phyloP scores from a whole-genome alignment of 441 rosid species.

The Arabidopsis hybrid region DNA sequence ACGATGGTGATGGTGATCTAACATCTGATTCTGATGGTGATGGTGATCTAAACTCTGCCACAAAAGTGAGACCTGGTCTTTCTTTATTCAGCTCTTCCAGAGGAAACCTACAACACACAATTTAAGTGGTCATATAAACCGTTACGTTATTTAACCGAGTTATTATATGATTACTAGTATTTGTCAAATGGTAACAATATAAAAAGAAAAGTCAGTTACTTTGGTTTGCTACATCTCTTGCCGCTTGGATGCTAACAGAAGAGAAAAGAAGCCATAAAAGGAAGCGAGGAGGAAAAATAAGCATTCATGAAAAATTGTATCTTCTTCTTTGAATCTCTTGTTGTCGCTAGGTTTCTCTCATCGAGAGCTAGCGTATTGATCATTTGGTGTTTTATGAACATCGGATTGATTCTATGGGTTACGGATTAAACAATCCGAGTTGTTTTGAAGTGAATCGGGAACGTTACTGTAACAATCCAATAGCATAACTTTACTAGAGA shows the following conservation, averaged over 20 bases:
- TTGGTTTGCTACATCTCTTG: background rate
- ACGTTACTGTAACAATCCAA: too few species aligned
- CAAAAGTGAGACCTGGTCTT: constrained; percentile 28
- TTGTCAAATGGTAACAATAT: background rate
- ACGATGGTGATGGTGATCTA: background rate
- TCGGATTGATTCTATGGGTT: too few species aligned
- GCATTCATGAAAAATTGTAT: too few species aligned
- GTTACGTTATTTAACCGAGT: background rate
- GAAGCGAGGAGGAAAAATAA: too few species aligned
- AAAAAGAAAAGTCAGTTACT: background rate
- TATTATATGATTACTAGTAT: background rate
- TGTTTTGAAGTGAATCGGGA: too few species aligned
- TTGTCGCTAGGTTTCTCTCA: too few species aligned
- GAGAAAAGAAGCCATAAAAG: background rate
- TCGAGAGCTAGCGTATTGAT: too few species aligned
- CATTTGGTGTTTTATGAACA: too few species aligned
- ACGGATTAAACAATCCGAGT: too few species aligned
- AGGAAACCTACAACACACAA: constrained; percentile 35
- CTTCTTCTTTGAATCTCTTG: too few species aligned
- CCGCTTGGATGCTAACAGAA: background rate
- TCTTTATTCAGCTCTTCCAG: constrained; percentile 20
- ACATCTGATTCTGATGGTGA: background rate
- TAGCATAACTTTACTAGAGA: background rate
- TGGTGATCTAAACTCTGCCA: background rate
- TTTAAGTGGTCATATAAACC: background rate